Conservation (phyloP, 805 yeast species). For the Naumovozyma dairenensis region DNA sequence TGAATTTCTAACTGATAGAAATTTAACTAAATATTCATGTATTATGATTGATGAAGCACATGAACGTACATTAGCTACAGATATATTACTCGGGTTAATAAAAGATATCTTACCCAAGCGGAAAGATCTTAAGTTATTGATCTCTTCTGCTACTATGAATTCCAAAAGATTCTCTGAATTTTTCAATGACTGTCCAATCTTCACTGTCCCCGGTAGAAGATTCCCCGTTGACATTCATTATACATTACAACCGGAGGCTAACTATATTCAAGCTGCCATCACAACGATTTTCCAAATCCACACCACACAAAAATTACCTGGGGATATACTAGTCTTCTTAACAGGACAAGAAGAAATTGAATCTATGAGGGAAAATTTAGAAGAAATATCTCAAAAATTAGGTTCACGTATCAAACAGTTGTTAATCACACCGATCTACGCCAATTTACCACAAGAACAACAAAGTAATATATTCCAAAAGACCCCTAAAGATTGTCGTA, state of each 20-base stretch:
- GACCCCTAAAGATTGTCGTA: conserved; percentile 68
- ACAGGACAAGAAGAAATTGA: conserved; percentile 98
- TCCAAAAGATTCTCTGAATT: conserved; percentile 77
- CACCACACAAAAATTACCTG: conserved; percentile 43
- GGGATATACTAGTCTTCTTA: conserved; percentile 82
- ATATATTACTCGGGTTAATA: conserved; percentile 65
- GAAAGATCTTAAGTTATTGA: conserved; percentile 61
- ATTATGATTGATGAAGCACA: conserved; percentile 96
- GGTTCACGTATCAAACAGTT: conserved; percentile 54
- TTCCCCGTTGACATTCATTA: conserved; percentile 83
- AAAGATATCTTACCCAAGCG: conserved; percentile 58
- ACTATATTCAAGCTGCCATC: conserved; percentile 81
- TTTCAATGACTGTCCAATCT: conserved; percentile 76
- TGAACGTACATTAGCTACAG: conserved; percentile 91
- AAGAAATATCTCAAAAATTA: conserved; percentile 53
- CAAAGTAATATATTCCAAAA: conserved; percentile 80
- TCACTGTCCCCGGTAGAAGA: conserved; percentile 87
- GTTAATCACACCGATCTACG: conserved; percentile 78
- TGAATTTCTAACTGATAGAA: conserved; percentile 74
- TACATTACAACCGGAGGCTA: conserved; percentile 80
- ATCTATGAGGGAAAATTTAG: conserved; percentile 57
- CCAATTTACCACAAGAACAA: conserved; percentile 77
- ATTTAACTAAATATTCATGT: conserved; percentile 58
- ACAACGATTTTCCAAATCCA: conserved; percentile 86
- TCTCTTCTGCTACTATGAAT: conserved; percentile 93